Conservation (phyloP, 169 alveolate genomes). For the Plasmodium falciparum region DNA sequence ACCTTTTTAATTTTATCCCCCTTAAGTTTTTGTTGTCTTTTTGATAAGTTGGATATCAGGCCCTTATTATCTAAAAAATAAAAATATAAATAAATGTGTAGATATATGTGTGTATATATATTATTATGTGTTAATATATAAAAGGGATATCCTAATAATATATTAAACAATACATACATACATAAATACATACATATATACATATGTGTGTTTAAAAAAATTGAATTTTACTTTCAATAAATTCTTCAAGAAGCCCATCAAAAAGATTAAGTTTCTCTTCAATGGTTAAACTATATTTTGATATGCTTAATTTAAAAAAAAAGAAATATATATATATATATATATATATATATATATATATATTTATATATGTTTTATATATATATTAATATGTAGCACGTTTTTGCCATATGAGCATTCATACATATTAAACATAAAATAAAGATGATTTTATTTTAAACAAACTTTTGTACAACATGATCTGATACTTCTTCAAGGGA, state of each 20-base stretch:
- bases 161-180: too few relatives aligned
- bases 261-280: slow-evolving; percentile 57
- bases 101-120: not conserved
- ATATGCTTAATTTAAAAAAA: slow-evolving; percentile 16
- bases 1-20: slow-evolving; percentile 31
- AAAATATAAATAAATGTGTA: not conserved
- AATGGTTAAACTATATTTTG: slow-evolving; percentile 31
- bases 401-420: not conserved
- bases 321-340: too few relatives aligned
- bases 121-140: too few relatives aligned
- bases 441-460: not conserved
- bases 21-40: not conserved
- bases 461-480: slow-evolving; percentile 36
- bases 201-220: not conserved
- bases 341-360: too few relatives aligned
- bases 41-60: slow-evolving; percentile 27
- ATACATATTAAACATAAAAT: not conserved
- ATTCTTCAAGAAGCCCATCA: slow-evolving; percentile 22
- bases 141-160: too few relatives aligned
- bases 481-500: slow-evolving; percentile 52
- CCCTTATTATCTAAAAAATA: slow-evolving; percentile 30
- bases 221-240: slow-evolving; percentile 45
- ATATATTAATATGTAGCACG: not conserved
- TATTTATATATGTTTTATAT: not conserved
- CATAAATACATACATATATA: slow-evolving; percentile 2